A percentile compares a stretch with the other conserved stretches of the same genome.
These are phyloP conservation scores for Thuja plicata DNA, from an alignment of 83 land plant species.

Conservation along the genomic window DNA sequence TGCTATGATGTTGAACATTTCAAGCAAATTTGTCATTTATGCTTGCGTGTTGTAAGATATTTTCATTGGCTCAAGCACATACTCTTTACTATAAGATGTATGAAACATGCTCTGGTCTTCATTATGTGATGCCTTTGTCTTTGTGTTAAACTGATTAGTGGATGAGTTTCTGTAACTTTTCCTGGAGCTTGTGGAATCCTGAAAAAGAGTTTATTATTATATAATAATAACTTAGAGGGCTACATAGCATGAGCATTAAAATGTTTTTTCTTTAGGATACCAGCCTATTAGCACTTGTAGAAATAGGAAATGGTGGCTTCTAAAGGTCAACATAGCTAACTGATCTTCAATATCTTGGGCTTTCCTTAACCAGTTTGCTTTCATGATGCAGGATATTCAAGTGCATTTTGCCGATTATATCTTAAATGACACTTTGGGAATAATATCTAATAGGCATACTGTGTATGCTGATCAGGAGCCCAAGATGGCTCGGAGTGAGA, in stretches of 20 bases:
- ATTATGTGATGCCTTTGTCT: neutral
- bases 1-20: neutral
- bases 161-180: neutral
- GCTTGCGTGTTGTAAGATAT: neutral
- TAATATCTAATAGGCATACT: slow-evolving; percentile 82
- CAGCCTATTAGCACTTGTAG: neutral
- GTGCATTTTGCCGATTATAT: slow-evolving; percentile 81
- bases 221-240: neutral
- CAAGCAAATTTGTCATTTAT: neutral
- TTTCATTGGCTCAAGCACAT: neutral
- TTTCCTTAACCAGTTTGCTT: neutral
- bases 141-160: neutral
- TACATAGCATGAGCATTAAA: neutral
- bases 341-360: neutral
- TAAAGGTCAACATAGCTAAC: neutral
- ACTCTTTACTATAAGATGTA: neutral
- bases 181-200: neutral
- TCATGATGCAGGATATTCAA: slow-evolving; percentile 53
- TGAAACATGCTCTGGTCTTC: neutral
- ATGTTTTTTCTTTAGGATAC: neutral
- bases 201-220: neutral
- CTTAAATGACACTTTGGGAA: slow-evolving; percentile 80
- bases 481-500: slow-evolving; percentile 46
- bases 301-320: neutral
- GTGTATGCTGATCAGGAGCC: slow-evolving; percentile 72